A percentile compares a stretch with the other conserved stretches of the same genome.
These are phyloP conservation scores for Metschnikowia similis DNA, from an alignment of 805 yeast genomes.

Conservation along the genomic window DNA sequence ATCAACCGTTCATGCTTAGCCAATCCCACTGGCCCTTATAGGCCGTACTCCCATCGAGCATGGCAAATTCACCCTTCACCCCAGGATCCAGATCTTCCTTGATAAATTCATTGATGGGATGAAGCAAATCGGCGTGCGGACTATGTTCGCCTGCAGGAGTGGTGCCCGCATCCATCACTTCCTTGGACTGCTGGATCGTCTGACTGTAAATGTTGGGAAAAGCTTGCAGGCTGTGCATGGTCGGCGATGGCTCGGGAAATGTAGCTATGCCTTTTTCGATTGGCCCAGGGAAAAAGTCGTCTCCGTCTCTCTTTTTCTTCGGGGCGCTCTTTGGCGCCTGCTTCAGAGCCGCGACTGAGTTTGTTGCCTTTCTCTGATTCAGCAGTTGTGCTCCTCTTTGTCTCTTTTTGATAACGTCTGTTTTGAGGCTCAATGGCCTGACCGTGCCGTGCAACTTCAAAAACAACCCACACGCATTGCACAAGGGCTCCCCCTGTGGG, in stretches of 20 bases:
- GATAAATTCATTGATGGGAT: constrained; percentile 11
- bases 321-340: background rate
- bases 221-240: background rate
- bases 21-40: constrained; percentile 40
- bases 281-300: constrained; percentile 47
- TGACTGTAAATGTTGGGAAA: background rate
- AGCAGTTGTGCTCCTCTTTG: constrained; percentile 47
- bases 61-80: constrained; percentile 12
- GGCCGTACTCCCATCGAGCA: constrained; percentile 10
- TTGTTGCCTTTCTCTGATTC: constrained; percentile 7
- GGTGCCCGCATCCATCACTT: background rate
- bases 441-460: constrained; percentile 88
- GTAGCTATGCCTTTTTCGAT: constrained; percentile 15
- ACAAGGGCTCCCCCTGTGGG: constrained; percentile 86
- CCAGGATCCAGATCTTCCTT: constrained; percentile 18
- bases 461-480: constrained; percentile 62
- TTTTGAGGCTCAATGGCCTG: constrained; percentile 83
- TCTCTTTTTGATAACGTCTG: constrained; percentile 89
- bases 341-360: background rate
- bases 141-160: background rate
- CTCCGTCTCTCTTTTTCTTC: constrained; percentile 38
- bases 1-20: constrained; percentile 41
- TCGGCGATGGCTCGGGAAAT: background rate
- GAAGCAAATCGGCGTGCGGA: constrained; percentile 1
- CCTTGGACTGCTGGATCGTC: background rate